Conservation (phyloP, 83 land plant species). For the Picea engelmannii region DNA sequence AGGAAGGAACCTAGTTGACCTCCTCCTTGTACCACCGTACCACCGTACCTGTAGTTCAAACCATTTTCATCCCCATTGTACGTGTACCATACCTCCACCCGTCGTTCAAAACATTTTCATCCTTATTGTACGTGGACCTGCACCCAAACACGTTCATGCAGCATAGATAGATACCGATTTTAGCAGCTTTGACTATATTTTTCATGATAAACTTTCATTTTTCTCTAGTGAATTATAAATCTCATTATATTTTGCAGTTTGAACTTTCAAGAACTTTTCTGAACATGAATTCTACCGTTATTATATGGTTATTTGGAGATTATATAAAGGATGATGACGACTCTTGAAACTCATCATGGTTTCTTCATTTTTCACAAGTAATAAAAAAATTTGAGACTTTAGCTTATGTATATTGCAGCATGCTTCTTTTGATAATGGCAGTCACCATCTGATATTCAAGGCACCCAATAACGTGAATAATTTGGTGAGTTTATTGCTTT, state of each 20-base stretch:
- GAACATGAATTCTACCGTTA: not conserved
- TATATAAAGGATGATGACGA: not conserved
- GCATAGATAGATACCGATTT: no score
- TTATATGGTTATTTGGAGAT: not conserved
- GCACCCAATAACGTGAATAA: not conserved
- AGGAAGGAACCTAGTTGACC: no score
- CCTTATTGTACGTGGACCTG: no score
- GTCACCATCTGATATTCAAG: not conserved
- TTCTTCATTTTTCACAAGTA: not conserved
- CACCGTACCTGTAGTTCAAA: no score
- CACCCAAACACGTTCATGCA: no score
- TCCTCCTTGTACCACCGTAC: no score
- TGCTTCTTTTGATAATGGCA: not conserved
- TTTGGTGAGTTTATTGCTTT: conserved; percentile 12
- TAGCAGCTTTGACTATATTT: not conserved
- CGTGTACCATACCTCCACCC: no score
- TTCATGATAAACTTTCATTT: not conserved
- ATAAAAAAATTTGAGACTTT: not conserved
- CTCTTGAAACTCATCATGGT: not conserved
- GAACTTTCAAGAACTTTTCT: not conserved
- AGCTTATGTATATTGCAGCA: conserved; percentile 10
- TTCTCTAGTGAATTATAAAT: not conserved
- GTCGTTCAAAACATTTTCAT: no score
- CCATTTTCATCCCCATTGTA: no score
- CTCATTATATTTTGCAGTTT: not conserved